A percentile compares a stretch with the other conserved stretches of the same genome.
Evolutionary conservation across 768 basidiomycete species (phyloP).

Genomic region (Lactarius sanguifluus): DNA sequence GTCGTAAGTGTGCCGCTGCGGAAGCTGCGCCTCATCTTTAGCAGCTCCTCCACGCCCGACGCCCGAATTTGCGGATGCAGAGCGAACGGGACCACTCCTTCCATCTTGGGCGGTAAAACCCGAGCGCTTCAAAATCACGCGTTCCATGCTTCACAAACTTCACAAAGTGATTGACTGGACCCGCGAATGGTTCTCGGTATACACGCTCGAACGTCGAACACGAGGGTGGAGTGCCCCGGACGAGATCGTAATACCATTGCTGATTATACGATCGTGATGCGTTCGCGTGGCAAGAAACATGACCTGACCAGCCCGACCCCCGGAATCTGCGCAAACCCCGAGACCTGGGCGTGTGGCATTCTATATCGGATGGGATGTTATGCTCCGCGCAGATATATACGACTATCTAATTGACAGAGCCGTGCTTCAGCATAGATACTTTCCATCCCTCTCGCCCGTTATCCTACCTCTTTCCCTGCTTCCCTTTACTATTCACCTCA

Average conservation of each 20-base stretch:
- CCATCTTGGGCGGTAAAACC: conserved; percentile 9
- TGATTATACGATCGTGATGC: conserved; percentile 3
- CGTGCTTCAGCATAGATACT: not conserved
- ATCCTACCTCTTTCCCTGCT: not conserved
- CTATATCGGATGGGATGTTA: not conserved
- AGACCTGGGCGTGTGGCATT: conserved; percentile 7
- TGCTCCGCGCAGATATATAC: conserved; percentile 20
- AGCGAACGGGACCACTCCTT: conserved; percentile 12
- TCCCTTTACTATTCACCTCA: not conserved
- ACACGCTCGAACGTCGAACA: conserved; percentile 11
- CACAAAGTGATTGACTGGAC: conserved; percentile 4
- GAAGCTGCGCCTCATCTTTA: not conserved
- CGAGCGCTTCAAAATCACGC: conserved; percentile 7
- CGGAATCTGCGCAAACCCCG: conserved; percentile 3
- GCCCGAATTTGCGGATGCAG: not conserved
- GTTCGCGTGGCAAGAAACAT: not conserved
- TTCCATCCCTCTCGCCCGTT: too few relatives aligned
- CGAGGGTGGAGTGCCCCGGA: conserved; percentile 8
- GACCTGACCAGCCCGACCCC: conserved; percentile 3
- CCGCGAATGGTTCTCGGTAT: not conserved
- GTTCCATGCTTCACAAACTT: not conserved
- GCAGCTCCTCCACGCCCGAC: not conserved
- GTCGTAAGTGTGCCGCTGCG: not conserved
- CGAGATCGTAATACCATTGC: not conserved
- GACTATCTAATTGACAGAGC: not conserved